Base-by-base conservation (phyloP, 441 rosid genomes). In the Capsella rubella region DNA sequence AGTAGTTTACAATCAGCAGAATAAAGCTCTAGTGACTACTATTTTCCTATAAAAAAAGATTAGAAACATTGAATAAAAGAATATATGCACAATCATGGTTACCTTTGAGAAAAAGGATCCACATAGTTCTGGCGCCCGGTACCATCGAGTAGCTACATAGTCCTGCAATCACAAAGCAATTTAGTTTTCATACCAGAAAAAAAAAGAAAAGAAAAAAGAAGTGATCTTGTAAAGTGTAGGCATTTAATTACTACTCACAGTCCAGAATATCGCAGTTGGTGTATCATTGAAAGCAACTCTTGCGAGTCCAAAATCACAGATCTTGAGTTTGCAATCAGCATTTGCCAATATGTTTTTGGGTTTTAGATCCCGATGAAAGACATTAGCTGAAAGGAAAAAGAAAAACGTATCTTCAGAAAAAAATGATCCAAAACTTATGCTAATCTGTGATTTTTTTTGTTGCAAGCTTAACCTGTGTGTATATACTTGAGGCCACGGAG, bases 31-130 rank as follows among this genome's bases (percentile, higher is more conserved):
- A 31, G 1, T 29, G 51, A 59, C 16, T 59, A 32, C 4, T 21
- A 52, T 52, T 66, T 10, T 15, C 2, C 28, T 25, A 14, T 5
- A 8, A 13, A 14, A 7, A 8, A 28, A 13, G n/a, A 62, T 53
- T 16, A 63, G 51, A 62, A 53, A 27, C 18, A 64, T 13, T 27
- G 35, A 8, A 64, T 16, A 29, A 39, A 43, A 51, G 2, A 12
- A 57, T 13, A 34, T 15, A 57, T 43, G 43, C 21, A 78, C 72
- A 72, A 52, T 28, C 39, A 60, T 45, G 42, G 29, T 18, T 72
- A 94, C 97, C 96, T 94, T 91, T 21, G 98, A 91, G 90, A 90
- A 90, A 82, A 91, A 90, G 34, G 98, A 94, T 71, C 97, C 98
- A 76, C 98, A 94, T 37, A 94, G 82, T 86, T 94, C 98, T 43